A percentile compares a stretch with the other conserved stretches of the same genome.
Conservation (phyloP, 2,329 filamentous ascomycete genomes). For the Thielaviopsis punctulata region DNA sequence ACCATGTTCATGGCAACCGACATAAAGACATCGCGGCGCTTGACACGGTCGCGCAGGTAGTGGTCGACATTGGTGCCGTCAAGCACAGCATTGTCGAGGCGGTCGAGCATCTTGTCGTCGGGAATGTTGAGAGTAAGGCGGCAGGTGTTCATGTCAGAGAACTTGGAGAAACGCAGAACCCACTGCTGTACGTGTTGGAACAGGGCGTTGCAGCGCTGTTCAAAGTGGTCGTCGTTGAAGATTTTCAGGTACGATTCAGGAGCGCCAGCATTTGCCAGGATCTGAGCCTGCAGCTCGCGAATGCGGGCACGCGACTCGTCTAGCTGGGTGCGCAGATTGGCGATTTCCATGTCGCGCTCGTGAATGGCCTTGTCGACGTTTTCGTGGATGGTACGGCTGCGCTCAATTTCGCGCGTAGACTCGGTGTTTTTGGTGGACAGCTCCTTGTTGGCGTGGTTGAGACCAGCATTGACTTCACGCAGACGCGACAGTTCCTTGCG, state of each 20-base stretch:
- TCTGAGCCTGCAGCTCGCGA: conserved; percentile 32
- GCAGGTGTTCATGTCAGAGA: conserved; percentile 81
- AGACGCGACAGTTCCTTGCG: conserved; percentile 68
- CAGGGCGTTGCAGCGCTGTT: conserved; percentile 80
- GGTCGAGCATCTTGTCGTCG: conserved; percentile 84
- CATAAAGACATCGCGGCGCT: conserved; percentile 90
- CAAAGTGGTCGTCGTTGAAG: conserved; percentile 87
- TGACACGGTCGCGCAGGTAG: conserved; percentile 75
- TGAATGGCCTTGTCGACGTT: conserved; percentile 44
- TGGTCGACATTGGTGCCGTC: conserved; percentile 86
- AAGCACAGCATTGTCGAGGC: conserved; percentile 83
- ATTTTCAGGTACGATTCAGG: conserved; percentile 55
- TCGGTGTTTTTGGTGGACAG: conserved; percentile 54
- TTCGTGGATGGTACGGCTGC: conserved; percentile 44
- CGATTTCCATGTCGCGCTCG: conserved; percentile 72
- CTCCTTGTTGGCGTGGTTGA: conserved; percentile 60
- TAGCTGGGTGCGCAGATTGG: conserved; percentile 59
- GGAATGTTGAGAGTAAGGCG: conserved; percentile 68
- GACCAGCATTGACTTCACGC: conserved; percentile 64
- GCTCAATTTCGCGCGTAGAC: conserved; percentile 50
- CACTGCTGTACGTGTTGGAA: conserved; percentile 95
- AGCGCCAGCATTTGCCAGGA: conserved; percentile 26
- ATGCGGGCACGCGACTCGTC: conserved; percentile 51
- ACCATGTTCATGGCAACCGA: conserved; percentile 98
- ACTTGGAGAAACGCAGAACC: conserved; percentile 95